Evolutionary conservation across 106 monocot genomes (phyloP).

Genomic region (Dendrobium officinale): DNA sequence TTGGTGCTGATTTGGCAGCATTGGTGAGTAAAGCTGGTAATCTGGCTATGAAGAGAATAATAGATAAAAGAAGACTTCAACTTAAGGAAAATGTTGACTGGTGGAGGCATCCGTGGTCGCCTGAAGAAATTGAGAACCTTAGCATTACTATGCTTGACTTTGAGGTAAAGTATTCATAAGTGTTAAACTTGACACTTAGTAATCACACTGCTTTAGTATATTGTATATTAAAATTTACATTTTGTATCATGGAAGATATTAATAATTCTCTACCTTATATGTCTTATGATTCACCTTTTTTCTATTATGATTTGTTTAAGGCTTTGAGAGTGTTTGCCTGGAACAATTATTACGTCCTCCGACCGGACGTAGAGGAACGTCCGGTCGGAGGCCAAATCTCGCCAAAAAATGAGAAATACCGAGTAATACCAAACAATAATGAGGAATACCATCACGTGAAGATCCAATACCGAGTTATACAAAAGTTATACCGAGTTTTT

Average conservation of each 20-base stretch:
- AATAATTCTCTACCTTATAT: background rate
- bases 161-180: conserved; percentile 48
- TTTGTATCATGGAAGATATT: background rate
- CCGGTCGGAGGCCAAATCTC: no score
- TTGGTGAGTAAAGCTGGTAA: conserved; percentile 79
- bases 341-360: no score
- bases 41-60: conserved; percentile 84
- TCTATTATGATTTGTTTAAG: background rate
- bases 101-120: conserved; percentile 70
- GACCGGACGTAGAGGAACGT: no score
- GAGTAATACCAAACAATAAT: no score
- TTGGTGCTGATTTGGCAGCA: conserved; percentile 87
- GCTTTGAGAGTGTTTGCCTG: background rate
- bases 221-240: background rate
- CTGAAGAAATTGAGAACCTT: conserved; percentile 61
- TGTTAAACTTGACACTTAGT: background rate
- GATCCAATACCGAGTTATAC: no score
- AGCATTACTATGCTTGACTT: conserved; percentile 75
- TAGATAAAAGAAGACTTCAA: conserved; percentile 47
- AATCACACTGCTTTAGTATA: background rate
- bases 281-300: background rate
- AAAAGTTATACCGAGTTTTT: no score
- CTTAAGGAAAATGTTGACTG: conserved; percentile 33
- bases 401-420: no score
- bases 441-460: no score